Evolutionary conservation across 2,329 filamentous ascomycete species (phyloP).

Genomic region (Diaporthe citriasiana): DNA sequence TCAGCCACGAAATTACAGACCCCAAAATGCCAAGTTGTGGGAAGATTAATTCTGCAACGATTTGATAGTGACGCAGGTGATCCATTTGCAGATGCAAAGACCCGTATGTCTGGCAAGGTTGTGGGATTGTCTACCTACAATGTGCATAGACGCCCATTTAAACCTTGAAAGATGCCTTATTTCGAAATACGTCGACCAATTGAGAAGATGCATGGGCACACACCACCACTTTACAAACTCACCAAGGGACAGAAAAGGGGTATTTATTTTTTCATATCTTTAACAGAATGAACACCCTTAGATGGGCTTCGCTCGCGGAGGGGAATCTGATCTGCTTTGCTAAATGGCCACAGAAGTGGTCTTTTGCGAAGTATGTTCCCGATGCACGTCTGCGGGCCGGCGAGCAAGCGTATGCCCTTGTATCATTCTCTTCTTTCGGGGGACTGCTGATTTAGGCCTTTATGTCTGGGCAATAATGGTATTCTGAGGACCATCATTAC

Average conservation of each 20-base stretch:
- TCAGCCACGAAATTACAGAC: conserved; percentile 8
- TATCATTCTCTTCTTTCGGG: not conserved
- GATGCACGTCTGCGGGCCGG: not conserved
- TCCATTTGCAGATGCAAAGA: not conserved
- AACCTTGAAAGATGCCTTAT: not conserved
- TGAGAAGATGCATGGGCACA: not conserved
- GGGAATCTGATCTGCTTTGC: not conserved
- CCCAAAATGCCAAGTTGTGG: conserved; percentile 6
- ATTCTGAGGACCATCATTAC: not conserved
- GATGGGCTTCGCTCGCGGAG: too few species aligned
- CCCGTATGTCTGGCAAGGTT: not conserved
- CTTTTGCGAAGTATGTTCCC: not conserved
- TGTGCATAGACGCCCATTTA: conserved; percentile 2
- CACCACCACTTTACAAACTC: not conserved
- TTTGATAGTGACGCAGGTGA: not conserved
- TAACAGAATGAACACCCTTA: not conserved
- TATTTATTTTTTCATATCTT: not conserved
- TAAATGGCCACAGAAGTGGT: not conserved
- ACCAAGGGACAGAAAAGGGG: not conserved
- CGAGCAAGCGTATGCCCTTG: too few species aligned
- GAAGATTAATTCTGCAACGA: not conserved
- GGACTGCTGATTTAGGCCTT: not conserved
- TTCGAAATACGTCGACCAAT: not conserved
- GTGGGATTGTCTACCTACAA: not conserved
- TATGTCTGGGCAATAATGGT: not conserved